Base-by-base conservation (phyloP, 345 rosid species). In the Syzygium aromaticum region DNA sequence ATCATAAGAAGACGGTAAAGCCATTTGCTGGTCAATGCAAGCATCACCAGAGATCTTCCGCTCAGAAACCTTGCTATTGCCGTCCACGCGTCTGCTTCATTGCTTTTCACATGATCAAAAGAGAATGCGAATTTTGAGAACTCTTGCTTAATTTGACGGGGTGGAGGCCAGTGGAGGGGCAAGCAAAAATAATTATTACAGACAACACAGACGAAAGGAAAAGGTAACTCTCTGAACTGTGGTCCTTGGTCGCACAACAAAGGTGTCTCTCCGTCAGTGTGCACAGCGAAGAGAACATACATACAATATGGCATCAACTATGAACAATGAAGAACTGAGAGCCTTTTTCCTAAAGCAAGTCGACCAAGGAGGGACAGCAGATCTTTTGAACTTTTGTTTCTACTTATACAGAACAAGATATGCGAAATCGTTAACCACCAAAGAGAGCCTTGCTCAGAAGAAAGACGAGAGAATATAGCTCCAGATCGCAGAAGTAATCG, bases 51-150 rank as follows among this genome's bases (percentile, higher is more conserved):
- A 28, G 99, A 96, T 63, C 89, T 93, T 49, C 98, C 99, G 54
- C 94, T 96, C 90, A 98, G 90, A 91, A 89, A 93, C 94, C 88
- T 95, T 1, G 98, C 93, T 77, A 98, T 92, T 88, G 94, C 93
- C 54, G 98, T 96, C 98, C 99, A 98, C 49, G 93, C 67, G 89
- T 98, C 98, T 89, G 88, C 89, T 86, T 95, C 97, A n/a, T 88
- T 94, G 91, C 99, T 96, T 84, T 49, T 85, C 64, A 73, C 53
- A 78, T 51, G 87, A 51, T 11, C 80, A 61, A 52, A 46, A 61
- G 30, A 85, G 61, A 33, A 56, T 22, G 28, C 3, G 49, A 73
- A 38, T 38, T 40, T 33, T 73, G 1, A 73, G 80, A 73, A 73
- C 38, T 73, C 46, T 73, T 73, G 80, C 49, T 73, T 38, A 73